Conservation (phyloP, 1,284 basidiomycete species). For the Marasmius sp. region DNA sequence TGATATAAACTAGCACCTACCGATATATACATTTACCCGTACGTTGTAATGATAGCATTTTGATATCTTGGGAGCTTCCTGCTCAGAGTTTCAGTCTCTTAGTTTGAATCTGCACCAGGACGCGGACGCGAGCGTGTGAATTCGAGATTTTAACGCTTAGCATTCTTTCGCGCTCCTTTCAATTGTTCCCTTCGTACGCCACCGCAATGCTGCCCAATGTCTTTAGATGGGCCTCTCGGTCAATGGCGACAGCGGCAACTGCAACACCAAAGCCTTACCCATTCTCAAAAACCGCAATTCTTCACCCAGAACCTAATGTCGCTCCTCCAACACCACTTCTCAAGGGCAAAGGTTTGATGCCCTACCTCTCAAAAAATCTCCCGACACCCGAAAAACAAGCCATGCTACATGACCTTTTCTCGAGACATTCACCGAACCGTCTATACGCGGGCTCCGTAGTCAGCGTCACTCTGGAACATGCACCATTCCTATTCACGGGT, state of each 20-base stretch:
- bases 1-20: slow-evolving; percentile 15
- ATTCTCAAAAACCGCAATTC: slow-evolving; percentile 70
- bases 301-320: slow-evolving; percentile 46
- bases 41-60: slow-evolving; percentile 8
- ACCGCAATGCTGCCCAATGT: slow-evolving; percentile 30
- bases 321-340: slow-evolving; percentile 46
- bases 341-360: slow-evolving; percentile 78
- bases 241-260: slow-evolving; percentile 42
- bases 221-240: slow-evolving; percentile 27
- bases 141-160: slow-evolving; percentile 1
- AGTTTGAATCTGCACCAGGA: slow-evolving; percentile 12
- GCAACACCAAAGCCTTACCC: slow-evolving; percentile 52
- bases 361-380: slow-evolving; percentile 67
- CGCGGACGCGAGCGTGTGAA: slow-evolving; percentile 21
- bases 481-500: slow-evolving; percentile 80
- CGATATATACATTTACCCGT: slow-evolving; percentile 4
- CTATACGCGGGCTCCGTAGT: slow-evolving; percentile 81
- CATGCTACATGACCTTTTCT: slow-evolving; percentile 70
- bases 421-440: slow-evolving; percentile 63
- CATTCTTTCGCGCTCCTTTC: not conserved
- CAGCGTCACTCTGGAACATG: slow-evolving; percentile 69
- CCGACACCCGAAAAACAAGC: slow-evolving; percentile 66
- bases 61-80: no score
- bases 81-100: no score
- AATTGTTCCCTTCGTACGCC: not conserved